Evolutionary conservation across 345 rosid genomes (phyloP), one percentile per base, ranked within the genome.

Genomic region (Dovyalis caffra): DNA sequence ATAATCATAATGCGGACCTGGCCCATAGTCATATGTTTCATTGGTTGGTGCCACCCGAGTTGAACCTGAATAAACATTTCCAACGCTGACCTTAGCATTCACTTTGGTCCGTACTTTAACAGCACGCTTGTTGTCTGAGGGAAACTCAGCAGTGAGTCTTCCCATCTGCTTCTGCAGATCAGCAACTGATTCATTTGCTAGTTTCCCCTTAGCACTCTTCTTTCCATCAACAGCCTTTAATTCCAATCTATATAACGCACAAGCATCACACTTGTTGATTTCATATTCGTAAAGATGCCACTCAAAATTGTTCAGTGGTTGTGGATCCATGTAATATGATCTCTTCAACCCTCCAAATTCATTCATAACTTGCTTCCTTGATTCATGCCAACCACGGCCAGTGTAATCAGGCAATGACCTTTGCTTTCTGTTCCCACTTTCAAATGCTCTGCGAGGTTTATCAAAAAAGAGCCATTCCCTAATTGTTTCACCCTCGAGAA

Each of bases 201-300:
- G 31, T 80, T 89, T 96, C 4, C 93, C 92, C 77, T 92, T 96
- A 5, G 93, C 82, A 68, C 77, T 89, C 90, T 90, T 93, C 86
- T 93, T 96, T 33, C 98, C 97, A 71, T 89, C 97, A 34, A 90
- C 95, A 35, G 93, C 97, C 86, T 95, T 95, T 83, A 95, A 80
- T 84, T 95, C 99, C 68, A 95, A 82, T 80, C 99, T 87, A 82
- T 95, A 95, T 84, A 95, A 75, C 71, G 99, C 99, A 77, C 98
- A 95, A 67, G 86, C 97, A 64, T 93, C 98, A 18, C 90, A 95
- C 76, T 93, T 90, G 77, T 81, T 95, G 86, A 92, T 93, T 89
- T 95, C 97, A 71, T 93, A 93, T 80, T 95, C 99, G 26, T 92
- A 92, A n/a, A 96, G 97, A 76, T 96, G 99, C 99, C 97, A 96